Evolutionary conservation across 345 rosid species (phyloP).

Genomic region (Dipteronia sinensis): DNA sequence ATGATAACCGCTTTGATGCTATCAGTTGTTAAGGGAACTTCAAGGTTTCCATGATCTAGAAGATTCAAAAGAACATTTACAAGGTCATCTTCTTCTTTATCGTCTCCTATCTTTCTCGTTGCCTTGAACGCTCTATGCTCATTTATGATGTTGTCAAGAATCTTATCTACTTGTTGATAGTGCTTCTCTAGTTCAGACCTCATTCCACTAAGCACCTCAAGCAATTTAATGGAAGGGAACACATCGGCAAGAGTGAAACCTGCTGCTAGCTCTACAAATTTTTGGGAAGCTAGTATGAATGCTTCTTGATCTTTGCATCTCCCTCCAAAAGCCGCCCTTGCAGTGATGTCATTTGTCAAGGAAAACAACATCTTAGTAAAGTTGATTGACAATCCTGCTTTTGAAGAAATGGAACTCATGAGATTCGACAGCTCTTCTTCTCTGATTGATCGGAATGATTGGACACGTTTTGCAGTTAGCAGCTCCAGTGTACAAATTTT

Average conservation of each 20-base stretch:
- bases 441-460: not conserved
- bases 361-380: not conserved
- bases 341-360: not conserved
- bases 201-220: not conserved
- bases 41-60: too few relatives aligned
- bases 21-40: too few relatives aligned
- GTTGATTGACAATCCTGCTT: not conserved
- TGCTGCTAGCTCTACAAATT: not conserved
- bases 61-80: too few relatives aligned
- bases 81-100: too few relatives aligned
- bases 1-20: too few relatives aligned
- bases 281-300: not conserved
- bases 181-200: not conserved
- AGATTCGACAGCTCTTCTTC: slow-evolving; percentile 5
- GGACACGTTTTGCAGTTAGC: not conserved
- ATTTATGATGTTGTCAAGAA: slow-evolving; percentile 16
- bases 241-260: not conserved
- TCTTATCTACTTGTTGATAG: not conserved
- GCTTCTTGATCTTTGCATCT: not conserved
- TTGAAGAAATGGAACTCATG: not conserved
- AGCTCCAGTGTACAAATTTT: not conserved
- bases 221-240: slow-evolving; percentile 6
- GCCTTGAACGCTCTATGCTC: slow-evolving; percentile 1
- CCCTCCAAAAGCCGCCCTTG: too few relatives aligned
- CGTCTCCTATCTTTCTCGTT: too few relatives aligned